Evolutionary conservation across 768 basidiomycete species (phyloP).

Genomic region (Termitomyces sp.): DNA sequence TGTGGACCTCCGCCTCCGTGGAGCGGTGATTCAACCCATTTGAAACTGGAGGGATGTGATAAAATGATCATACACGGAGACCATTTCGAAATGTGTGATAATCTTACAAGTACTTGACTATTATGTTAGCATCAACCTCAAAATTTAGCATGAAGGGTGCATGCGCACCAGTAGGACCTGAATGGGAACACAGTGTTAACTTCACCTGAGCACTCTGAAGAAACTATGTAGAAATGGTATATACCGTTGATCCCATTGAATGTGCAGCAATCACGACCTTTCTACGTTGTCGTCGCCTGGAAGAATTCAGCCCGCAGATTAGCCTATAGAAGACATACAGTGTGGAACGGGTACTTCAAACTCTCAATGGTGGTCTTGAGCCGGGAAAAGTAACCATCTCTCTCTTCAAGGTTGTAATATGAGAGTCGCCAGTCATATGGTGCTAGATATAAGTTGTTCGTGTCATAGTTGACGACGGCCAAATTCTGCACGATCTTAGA

Average conservation of each 20-base stretch:
- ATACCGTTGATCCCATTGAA: constrained; percentile 81
- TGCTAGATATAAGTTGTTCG: constrained; percentile 80
- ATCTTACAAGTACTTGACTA: constrained; percentile 79
- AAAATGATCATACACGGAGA: constrained; percentile 6
- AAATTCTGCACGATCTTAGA: constrained; percentile 93
- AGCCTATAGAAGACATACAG: background rate
- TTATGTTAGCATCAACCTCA: constrained; percentile 1
- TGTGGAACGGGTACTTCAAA: constrained; percentile 48
- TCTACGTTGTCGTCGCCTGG: constrained; percentile 62
- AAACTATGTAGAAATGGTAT: constrained; percentile 20
- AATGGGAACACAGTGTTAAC: background rate
- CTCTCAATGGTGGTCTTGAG: constrained; percentile 81
- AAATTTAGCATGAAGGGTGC: background rate
- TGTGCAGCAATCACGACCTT: constrained; percentile 85
- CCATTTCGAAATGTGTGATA: background rate
- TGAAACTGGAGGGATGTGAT: constrained; percentile 51
- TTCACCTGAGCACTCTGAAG: background rate
- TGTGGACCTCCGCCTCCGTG: constrained; percentile 78
- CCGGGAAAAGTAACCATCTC: constrained; percentile 85
- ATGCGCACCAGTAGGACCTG: constrained; percentile 49
- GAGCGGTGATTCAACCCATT: constrained; percentile 92
- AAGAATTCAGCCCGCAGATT: background rate
- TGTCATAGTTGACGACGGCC: constrained; percentile 90
- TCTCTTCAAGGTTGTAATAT: constrained; percentile 86
- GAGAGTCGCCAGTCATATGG: constrained; percentile 92